Conservation (phyloP, 441 rosid genomes). For the Cnidoscolus chayamansa region DNA sequence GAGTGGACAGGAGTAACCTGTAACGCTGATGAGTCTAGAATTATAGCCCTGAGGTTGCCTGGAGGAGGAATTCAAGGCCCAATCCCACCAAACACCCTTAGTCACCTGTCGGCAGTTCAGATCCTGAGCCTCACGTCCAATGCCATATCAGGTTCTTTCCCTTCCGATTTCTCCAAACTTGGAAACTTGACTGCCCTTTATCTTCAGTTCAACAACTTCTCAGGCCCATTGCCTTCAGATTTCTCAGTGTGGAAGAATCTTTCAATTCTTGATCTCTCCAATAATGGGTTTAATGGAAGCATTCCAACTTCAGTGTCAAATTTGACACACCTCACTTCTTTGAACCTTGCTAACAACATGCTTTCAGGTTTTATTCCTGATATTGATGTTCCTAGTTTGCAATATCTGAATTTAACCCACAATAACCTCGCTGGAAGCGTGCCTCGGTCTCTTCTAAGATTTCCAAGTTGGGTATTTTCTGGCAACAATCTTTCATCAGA, state of each 20-base stretch:
- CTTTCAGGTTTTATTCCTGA: constrained; percentile 76
- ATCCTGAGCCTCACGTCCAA: constrained; percentile 68
- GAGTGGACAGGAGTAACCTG: constrained; percentile 81
- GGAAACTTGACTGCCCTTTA: constrained; percentile 45
- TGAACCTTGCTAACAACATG: constrained; percentile 62
- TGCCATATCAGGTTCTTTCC: constrained; percentile 61
- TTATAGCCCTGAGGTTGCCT: constrained; percentile 56
- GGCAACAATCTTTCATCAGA: constrained; percentile 57
- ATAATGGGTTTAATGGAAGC: constrained; percentile 64
- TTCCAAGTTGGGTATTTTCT: constrained; percentile 52
- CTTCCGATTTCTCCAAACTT: constrained; percentile 56
- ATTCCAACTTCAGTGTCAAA: constrained; percentile 61
- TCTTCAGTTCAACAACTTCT: constrained; percentile 60
- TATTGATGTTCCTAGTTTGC: constrained; percentile 47
- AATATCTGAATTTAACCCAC: constrained; percentile 53
- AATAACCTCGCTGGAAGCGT: constrained; percentile 62
- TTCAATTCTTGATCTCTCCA: constrained; percentile 49
- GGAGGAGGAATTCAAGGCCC: constrained; percentile 52
- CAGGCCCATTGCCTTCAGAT: constrained; percentile 64
- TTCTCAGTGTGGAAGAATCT: constrained; percentile 67
- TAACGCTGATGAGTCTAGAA: constrained; percentile 49
- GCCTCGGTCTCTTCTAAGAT: constrained; percentile 62
- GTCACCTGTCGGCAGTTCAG: constrained; percentile 63
- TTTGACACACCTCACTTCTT: constrained; percentile 45
- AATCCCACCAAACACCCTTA: constrained; percentile 57